phyloP scores from a whole-genome alignment of 441 rosid genomes.

The Syzygium syzygioides region DNA sequence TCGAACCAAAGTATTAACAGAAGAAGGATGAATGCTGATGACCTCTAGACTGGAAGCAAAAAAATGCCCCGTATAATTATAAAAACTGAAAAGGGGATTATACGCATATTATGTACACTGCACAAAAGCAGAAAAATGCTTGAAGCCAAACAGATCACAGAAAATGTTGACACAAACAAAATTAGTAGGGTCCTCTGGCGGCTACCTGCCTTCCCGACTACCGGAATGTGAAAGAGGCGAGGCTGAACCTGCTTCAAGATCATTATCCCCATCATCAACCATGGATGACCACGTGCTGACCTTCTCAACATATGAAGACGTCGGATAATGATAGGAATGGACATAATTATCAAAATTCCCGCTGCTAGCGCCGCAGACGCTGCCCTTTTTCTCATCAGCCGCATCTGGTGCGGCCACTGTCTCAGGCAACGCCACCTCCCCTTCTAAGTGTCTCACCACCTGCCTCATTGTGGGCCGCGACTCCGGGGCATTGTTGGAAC shows the following conservation, averaged over 20 bases:
- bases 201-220: conserved; percentile 21
- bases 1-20: neutral
- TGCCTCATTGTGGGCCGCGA: conserved; percentile 74
- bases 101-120: neutral
- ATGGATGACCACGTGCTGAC: conserved; percentile 28
- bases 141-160: neutral
- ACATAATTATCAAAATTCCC: conserved; percentile 37
- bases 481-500: conserved; percentile 53
- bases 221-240: conserved; percentile 20
- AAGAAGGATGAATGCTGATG: neutral
- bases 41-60: neutral
- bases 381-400: conserved; percentile 23
- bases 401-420: conserved; percentile 41
- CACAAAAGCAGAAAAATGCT: neutral
- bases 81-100: neutral
- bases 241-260: conserved; percentile 31
- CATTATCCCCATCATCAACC: conserved; percentile 28
- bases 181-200: neutral
- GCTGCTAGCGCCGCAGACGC: conserved; percentile 1
- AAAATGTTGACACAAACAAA: neutral
- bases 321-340: conserved; percentile 31
- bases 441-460: conserved; percentile 65
- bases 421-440: conserved; percentile 50
- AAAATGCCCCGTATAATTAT: neutral
- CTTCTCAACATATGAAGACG: conserved; percentile 34